A percentile compares a stretch with the other conserved stretches of the same genome.
These are phyloP conservation scores for Paxillus ammoniavirescens DNA, from an alignment of 768 basidiomycete species.

Conservation along the genomic window DNA sequence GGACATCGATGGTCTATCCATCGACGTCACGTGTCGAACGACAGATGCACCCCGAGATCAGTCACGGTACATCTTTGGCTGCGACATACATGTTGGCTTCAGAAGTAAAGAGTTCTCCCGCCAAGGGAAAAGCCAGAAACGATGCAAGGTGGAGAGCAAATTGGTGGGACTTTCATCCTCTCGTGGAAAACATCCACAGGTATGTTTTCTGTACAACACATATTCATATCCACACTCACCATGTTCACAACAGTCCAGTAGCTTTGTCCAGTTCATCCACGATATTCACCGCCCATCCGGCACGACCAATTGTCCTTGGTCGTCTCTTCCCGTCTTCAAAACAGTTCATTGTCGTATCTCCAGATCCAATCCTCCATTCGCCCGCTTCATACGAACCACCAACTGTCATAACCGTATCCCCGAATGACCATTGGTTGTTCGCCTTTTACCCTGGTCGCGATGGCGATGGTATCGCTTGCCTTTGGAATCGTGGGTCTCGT, in stretches of 20 bases:
- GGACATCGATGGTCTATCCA: neutral
- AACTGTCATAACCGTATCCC: constrained; percentile 56
- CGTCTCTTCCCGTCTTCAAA: constrained; percentile 70
- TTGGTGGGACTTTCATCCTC: constrained; percentile 74
- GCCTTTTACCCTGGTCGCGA: constrained; percentile 68
- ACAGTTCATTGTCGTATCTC: constrained; percentile 58
- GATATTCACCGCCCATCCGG: constrained; percentile 67
- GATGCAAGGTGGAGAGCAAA: constrained; percentile 55
- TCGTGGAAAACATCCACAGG: constrained; percentile 58
- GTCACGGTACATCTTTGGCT: neutral
- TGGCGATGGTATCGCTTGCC: constrained; percentile 56
- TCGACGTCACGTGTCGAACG: neutral
- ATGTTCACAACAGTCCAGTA: constrained; percentile 49
- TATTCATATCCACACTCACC: neutral
- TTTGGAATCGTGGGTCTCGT: constrained; percentile 61
- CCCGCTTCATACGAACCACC: constrained; percentile 58
- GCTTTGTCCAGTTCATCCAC: constrained; percentile 70
- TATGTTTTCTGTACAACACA: constrained; percentile 23
- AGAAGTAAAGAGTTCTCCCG: constrained; percentile 34
- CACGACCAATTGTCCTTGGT: constrained; percentile 56
- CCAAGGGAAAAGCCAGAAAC: constrained; percentile 56
- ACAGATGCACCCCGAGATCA: neutral
- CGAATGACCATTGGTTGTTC: constrained; percentile 63
- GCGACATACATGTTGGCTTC: constrained; percentile 20
- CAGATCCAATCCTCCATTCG: constrained; percentile 45